Percentiles rank a stretch among this genome's conserved stretches.
phyloP scores from a whole-genome alignment of 495 filamentous ascomycete species.

The Penicillium flavigenum region DNA sequence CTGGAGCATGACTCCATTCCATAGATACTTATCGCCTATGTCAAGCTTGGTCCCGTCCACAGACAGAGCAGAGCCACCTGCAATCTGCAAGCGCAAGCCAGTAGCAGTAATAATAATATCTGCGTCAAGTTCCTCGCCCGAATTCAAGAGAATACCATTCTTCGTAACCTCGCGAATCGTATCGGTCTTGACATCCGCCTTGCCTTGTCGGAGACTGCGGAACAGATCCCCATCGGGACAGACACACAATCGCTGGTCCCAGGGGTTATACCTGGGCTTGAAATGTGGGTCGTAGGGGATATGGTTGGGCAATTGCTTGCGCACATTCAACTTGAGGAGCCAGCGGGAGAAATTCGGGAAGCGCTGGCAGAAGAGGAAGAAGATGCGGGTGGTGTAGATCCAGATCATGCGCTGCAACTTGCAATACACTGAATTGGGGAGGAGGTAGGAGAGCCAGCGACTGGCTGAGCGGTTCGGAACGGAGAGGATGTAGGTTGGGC shows the following conservation, averaged over 20 bases:
- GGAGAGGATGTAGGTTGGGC: slow-evolving; percentile 59
- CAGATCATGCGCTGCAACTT: slow-evolving; percentile 47
- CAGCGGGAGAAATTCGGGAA: slow-evolving; percentile 54
- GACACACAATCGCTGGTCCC: slow-evolving; percentile 72
- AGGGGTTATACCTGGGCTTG: slow-evolving; percentile 67
- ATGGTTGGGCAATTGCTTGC: slow-evolving; percentile 51
- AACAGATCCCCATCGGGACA: slow-evolving; percentile 75
- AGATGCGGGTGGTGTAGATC: slow-evolving; percentile 45
- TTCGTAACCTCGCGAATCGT: slow-evolving; percentile 62
- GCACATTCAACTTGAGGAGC: slow-evolving; percentile 43
- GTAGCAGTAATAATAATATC: slow-evolving; percentile 79
- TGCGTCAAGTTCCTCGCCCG: slow-evolving; percentile 56
- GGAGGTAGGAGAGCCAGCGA: slow-evolving; percentile 37
- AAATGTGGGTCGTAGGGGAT: slow-evolving; percentile 66
- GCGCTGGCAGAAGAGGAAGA: slow-evolving; percentile 54
- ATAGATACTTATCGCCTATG: slow-evolving; percentile 48
- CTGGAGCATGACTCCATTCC: slow-evolving; percentile 61
- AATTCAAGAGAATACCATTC: slow-evolving; percentile 56
- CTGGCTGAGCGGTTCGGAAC: slow-evolving; percentile 42
- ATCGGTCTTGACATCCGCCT: slow-evolving; percentile 64
- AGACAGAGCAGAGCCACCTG: slow-evolving; percentile 46
- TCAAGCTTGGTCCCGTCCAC: slow-evolving; percentile 57
- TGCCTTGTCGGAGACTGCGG: slow-evolving; percentile 54
- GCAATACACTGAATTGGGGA: slow-evolving; percentile 37
- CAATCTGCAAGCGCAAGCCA: slow-evolving; percentile 59